Evolutionary conservation across 1,284 basidiomycete species (phyloP).

Genomic region (Fistulina hepatica): DNA sequence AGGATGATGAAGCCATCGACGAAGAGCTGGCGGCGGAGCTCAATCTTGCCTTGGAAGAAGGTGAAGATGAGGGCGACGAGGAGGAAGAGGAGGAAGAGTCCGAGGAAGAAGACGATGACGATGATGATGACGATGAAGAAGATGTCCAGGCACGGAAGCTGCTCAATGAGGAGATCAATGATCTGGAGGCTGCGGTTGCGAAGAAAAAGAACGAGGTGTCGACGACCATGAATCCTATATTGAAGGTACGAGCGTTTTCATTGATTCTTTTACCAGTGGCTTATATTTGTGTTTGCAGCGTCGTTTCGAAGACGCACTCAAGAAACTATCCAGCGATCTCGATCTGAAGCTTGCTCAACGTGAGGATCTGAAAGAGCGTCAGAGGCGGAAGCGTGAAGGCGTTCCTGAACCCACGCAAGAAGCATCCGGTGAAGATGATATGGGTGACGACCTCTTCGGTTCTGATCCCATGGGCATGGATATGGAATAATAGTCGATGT

Average conservation of each 20-base stretch:
- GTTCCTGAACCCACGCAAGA: too few relatives aligned
- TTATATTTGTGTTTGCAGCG: conserved; percentile 38
- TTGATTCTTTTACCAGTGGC: conserved; percentile 2
- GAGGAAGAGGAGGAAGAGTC: conserved; percentile 63
- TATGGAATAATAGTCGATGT: too few relatives aligned
- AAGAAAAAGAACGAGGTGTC: conserved; percentile 81
- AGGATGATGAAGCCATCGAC: conserved; percentile 59
- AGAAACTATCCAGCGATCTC: conserved; percentile 77
- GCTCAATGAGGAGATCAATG: conserved; percentile 81
- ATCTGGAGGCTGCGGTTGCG: conserved; percentile 78
- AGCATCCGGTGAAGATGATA: too few relatives aligned
- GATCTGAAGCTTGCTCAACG: conserved; percentile 78
- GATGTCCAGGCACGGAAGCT: conserved; percentile 70
- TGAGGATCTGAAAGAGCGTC: conserved; percentile 66
- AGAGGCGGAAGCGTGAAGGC: conserved; percentile 57
- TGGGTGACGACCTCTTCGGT: too few relatives aligned
- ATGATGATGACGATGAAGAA: conserved; percentile 58
- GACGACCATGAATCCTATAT: conserved; percentile 82
- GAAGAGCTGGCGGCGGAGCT: conserved; percentile 69
- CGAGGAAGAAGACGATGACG: conserved; percentile 59
- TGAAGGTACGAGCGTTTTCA: conserved; percentile 50
- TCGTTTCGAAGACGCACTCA: conserved; percentile 88
- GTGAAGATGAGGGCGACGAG: conserved; percentile 49
- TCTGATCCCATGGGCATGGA: too few relatives aligned
- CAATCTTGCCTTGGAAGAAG: conserved; percentile 62